phyloP scores from a whole-genome alignment of 192 early-diverging fungal genomes.

The Thamnidium elegans region DNA sequence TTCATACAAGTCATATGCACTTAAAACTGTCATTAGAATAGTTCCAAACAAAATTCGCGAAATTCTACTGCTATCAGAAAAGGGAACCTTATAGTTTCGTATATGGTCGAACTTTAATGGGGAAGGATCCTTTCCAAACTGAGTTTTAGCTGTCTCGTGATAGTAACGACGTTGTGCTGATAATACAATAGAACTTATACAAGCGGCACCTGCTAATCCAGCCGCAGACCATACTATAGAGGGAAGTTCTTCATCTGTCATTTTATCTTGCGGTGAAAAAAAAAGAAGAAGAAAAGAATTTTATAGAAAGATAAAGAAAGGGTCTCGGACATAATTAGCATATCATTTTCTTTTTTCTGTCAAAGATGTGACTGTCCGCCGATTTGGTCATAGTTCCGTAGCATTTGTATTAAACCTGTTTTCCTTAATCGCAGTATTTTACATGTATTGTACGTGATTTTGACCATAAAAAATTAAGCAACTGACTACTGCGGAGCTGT shows the following conservation, averaged over 20 bases:
- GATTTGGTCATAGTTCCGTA: no score
- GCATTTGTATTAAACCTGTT: no score
- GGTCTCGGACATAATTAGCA: no score
- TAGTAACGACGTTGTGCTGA: conserved; percentile 25
- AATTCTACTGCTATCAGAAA: conserved; percentile 6
- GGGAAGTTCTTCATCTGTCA: not conserved
- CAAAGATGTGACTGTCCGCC: no score
- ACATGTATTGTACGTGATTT: no score
- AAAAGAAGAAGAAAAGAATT: no score
- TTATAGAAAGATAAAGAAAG: no score
- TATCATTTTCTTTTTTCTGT: no score
- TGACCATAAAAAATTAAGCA: no score
- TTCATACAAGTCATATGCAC: conserved; percentile 2
- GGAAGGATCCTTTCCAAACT: conserved; percentile 2
- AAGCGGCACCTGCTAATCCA: not conserved
- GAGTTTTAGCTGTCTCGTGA: conserved; percentile 5
- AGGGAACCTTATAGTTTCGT: conserved; percentile 17
- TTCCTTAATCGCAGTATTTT: no score
- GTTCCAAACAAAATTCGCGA: conserved; percentile 19
- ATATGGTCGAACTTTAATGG: conserved; percentile 4
- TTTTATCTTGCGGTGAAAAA: no score
- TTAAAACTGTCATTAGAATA: not conserved
- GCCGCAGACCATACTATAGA: conserved; percentile 10
- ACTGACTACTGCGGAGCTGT: no score
- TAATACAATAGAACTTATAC: conserved; percentile 19